Percentiles rank a stretch among this genome's conserved stretches.
phyloP scores from a whole-genome alignment of 805 yeast genomes.

The Kodamaea nitidulidarum region DNA sequence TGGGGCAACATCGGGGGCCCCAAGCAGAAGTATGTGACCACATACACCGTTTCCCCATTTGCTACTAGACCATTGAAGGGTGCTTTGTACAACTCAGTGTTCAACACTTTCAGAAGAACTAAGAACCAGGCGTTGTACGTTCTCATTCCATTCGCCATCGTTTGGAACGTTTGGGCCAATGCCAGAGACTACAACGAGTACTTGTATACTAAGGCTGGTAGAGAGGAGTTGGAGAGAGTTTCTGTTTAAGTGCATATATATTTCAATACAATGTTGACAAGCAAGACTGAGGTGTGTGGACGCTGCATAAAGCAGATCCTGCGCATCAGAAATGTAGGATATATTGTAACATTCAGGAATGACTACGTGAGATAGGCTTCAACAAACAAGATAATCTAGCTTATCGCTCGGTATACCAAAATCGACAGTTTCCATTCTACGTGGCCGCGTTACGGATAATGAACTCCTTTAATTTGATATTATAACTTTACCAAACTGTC shows the following conservation, averaged over 20 bases:
- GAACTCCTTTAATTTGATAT: too few species aligned
- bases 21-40: constrained; percentile 78
- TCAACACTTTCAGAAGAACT: constrained; percentile 93
- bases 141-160: constrained; percentile 69
- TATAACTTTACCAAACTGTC: neutral
- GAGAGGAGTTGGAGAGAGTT: constrained; percentile 82
- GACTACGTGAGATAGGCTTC: too few species aligned
- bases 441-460: too few species aligned
- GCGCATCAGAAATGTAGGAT: too few species aligned
- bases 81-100: constrained; percentile 75
- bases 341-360: too few species aligned
- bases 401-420: too few species aligned
- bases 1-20: constrained; percentile 93
- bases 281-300: neutral
- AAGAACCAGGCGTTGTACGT: constrained; percentile 79
- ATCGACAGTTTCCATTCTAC: too few species aligned
- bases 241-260: constrained; percentile 28
- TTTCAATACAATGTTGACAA: neutral
- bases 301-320: neutral
- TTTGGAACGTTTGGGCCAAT: constrained; percentile 82
- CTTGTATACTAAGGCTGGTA: constrained; percentile 97
- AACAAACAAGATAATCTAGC: too few species aligned
- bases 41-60: constrained; percentile 88
- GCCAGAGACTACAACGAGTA: constrained; percentile 89
- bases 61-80: constrained; percentile 93